phyloP scores from a whole-genome alignment of 2,329 filamentous ascomycete species.

The Meredithiella fracta region DNA sequence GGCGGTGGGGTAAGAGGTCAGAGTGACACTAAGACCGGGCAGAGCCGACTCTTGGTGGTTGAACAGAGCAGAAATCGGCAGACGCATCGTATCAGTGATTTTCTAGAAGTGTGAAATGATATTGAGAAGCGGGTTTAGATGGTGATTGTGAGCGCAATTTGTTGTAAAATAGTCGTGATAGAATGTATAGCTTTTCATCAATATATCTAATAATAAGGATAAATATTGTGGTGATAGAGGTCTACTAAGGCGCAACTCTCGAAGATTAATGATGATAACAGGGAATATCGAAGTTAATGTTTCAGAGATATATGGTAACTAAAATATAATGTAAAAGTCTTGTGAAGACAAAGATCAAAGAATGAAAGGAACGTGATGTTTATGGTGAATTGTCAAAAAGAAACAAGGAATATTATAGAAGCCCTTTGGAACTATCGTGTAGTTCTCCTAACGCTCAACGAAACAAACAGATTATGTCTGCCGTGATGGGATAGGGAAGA shows the following conservation, averaged over 20 bases:
- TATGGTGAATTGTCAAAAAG: background rate
- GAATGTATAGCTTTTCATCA: background rate
- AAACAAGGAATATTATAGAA: conserved; percentile 1
- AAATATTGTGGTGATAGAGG: too few relatives aligned
- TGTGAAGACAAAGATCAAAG: background rate
- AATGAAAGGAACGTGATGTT: background rate
- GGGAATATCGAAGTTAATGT: background rate
- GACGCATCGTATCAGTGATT: background rate
- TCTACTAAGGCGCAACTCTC: too few relatives aligned
- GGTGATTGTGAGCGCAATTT: background rate
- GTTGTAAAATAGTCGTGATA: background rate
- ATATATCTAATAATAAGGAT: background rate
- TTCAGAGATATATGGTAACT: background rate
- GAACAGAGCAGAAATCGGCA: background rate
- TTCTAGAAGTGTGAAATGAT: background rate
- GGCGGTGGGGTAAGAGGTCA: background rate
- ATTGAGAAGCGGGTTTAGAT: background rate
- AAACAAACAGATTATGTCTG: conserved; percentile 3
- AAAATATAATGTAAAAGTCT: background rate
- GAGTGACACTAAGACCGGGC: background rate
- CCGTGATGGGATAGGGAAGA: background rate
- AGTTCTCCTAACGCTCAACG: background rate
- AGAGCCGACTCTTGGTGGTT: background rate
- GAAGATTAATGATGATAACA: background rate
- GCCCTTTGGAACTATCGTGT: background rate